These are phyloP conservation scores for Phytophthora cactorum DNA, from an alignment of 352 stramenopile genomes.

Conservation along the genomic window DNA sequence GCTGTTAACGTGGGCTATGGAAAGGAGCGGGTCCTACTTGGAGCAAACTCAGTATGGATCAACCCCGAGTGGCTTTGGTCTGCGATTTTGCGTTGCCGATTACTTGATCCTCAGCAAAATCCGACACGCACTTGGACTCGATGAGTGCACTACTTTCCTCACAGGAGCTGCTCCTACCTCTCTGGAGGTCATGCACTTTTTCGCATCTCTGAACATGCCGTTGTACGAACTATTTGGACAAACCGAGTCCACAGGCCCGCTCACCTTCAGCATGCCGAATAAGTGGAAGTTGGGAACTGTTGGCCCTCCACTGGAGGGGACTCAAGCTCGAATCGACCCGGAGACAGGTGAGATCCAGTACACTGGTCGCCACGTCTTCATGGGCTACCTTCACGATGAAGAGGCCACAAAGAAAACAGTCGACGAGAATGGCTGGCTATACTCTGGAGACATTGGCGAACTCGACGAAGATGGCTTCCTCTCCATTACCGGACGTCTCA, in stretches of 20 bases:
- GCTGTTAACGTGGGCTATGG: constrained; percentile 74
- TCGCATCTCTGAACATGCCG: constrained; percentile 91
- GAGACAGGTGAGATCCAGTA: constrained; percentile 63
- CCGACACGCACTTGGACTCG: constrained; percentile 68
- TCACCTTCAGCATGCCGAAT: constrained; percentile 45
- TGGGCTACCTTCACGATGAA: constrained; percentile 74
- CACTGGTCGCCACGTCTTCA: constrained; percentile 63
- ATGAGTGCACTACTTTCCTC: constrained; percentile 78
- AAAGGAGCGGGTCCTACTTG: constrained; percentile 30
- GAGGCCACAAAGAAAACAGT: constrained; percentile 60
- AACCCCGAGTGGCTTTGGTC: constrained; percentile 44
- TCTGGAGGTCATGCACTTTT: constrained; percentile 76
- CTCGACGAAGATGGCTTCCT: constrained; percentile 89
- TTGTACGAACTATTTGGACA: constrained; percentile 92
- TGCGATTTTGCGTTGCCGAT: constrained; percentile 81
- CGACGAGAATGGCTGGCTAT: constrained; percentile 84
- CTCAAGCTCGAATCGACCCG: constrained; percentile 47
- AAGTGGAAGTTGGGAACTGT: constrained; percentile 63
- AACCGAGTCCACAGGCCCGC: constrained; percentile 88
- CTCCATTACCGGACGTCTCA: constrained; percentile 92
- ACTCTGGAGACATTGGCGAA: constrained; percentile 86
- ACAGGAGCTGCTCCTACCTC: constrained; percentile 74
- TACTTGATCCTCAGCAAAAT: constrained; percentile 83
- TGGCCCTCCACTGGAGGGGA: constrained; percentile 57
- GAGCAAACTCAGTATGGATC: constrained; percentile 74